Percentiles rank a stretch among this genome's conserved stretches.
Conservation (phyloP, 495 filamentous ascomycete species). For the Mycothermus thermophilus region DNA sequence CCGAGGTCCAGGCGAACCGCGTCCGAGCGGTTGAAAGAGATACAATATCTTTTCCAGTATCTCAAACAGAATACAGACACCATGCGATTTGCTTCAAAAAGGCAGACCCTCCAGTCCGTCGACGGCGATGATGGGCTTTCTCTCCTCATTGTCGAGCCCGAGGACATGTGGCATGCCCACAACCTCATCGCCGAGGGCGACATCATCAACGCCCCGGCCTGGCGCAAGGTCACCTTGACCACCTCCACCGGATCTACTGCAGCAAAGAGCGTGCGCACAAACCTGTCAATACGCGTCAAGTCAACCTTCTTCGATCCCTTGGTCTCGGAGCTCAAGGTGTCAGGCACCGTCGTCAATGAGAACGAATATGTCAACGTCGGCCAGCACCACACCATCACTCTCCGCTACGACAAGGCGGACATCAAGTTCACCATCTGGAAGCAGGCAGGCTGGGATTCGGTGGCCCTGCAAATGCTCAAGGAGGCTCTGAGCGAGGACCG, state of each 20-base stretch:
- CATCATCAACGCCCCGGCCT: slow-evolving; percentile 64
- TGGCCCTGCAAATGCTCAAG: slow-evolving; percentile 61
- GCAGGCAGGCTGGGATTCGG: slow-evolving; percentile 78
- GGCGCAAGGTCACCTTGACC: slow-evolving; percentile 63
- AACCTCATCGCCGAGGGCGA: slow-evolving; percentile 80
- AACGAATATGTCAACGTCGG: slow-evolving; percentile 75
- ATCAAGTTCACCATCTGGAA: slow-evolving; percentile 68
- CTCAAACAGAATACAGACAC: too few relatives aligned
- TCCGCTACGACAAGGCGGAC: slow-evolving; percentile 37
- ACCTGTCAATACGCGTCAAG: slow-evolving; percentile 67
- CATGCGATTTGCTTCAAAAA: slow-evolving; percentile 20
- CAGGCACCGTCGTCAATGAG: slow-evolving; percentile 67
- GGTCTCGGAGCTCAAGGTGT: slow-evolving; percentile 70
- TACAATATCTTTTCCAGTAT: too few relatives aligned
- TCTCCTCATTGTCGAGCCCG: slow-evolving; percentile 76
- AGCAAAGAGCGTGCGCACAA: slow-evolving; percentile 62
- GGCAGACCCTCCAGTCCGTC: slow-evolving; percentile 50
- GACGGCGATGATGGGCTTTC: slow-evolving; percentile 61
- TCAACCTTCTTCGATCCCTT: slow-evolving; percentile 82
- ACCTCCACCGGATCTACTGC: slow-evolving; percentile 59
- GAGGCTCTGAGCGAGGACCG: slow-evolving; percentile 68
- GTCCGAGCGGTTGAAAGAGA: too few relatives aligned
- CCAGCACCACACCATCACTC: slow-evolving; percentile 77
- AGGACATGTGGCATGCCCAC: slow-evolving; percentile 99
- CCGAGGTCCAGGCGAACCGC: too few relatives aligned